Conservation (phyloP, 805 yeast species). For the Barnettozyma sucrosica region DNA sequence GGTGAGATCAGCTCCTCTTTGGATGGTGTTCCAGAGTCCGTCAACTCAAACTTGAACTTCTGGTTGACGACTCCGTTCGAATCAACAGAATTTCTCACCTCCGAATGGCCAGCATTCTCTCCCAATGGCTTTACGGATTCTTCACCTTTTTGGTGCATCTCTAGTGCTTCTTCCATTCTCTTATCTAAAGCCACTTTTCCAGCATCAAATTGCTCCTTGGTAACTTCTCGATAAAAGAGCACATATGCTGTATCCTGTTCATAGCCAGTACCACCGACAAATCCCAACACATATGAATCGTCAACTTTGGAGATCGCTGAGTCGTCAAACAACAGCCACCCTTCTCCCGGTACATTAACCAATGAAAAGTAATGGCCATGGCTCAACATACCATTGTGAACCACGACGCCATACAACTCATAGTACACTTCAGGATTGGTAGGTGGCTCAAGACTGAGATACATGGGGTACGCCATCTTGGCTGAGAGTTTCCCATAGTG, state of each 20-base stretch:
- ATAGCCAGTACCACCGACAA: constrained; percentile 83
- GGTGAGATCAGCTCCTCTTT: constrained; percentile 18
- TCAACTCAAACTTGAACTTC: background rate
- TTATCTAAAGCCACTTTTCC: background rate
- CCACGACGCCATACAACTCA: constrained; percentile 80
- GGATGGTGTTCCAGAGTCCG: background rate
- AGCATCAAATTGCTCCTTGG: constrained; percentile 30
- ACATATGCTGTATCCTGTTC: constrained; percentile 77
- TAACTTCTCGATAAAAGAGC: constrained; percentile 67
- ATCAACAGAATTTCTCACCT: background rate
- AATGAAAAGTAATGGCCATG: constrained; percentile 94
- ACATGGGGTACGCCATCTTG: constrained; percentile 73
- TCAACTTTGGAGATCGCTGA: constrained; percentile 89
- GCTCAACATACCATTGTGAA: constrained; percentile 95
- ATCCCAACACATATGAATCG: constrained; percentile 74
- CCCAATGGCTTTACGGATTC: background rate
- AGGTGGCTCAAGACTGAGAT: constrained; percentile 50
- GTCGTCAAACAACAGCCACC: constrained; percentile 94
- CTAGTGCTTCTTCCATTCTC: background rate
- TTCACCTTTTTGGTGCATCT: background rate
- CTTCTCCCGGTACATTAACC: constrained; percentile 67
- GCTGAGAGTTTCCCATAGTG: constrained; percentile 83
- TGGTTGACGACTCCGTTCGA: background rate
- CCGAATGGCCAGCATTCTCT: background rate
- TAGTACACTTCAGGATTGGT: constrained; percentile 53